phyloP scores from a whole-genome alignment of 1,284 basidiomycete genomes.

The Somion occarium region DNA sequence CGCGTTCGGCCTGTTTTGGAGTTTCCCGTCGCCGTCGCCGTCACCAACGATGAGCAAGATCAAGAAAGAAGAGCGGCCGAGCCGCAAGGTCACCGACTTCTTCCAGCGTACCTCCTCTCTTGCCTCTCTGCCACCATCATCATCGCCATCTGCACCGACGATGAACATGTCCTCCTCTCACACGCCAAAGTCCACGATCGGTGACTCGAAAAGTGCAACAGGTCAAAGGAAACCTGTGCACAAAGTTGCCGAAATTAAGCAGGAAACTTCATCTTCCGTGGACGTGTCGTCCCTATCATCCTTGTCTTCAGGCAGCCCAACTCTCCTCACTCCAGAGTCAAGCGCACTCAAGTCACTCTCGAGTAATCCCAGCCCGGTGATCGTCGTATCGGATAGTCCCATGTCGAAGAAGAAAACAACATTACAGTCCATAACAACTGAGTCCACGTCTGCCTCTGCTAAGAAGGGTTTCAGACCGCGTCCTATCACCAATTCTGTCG shows the following conservation, averaged over 20 bases:
- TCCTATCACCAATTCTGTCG: slow-evolving; percentile 3
- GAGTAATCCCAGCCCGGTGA: background rate
- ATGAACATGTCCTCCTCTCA: slow-evolving; percentile 3
- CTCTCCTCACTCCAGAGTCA: background rate
- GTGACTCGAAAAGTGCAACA: background rate
- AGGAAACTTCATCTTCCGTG: background rate
- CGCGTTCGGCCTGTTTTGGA: background rate
- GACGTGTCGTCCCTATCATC: too few relatives aligned
- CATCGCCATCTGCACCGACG: slow-evolving; percentile 7
- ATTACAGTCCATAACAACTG: background rate
- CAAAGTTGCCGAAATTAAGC: too few relatives aligned
- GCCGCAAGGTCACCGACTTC: slow-evolving; percentile 14
- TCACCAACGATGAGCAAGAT: slow-evolving; percentile 14
- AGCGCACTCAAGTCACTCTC: background rate
- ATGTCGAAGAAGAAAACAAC: background rate
- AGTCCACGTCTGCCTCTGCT: background rate
- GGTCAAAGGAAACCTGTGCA: too few relatives aligned
- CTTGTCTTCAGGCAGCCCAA: background rate
- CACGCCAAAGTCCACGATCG: background rate
- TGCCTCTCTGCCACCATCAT: slow-evolving; percentile 10
- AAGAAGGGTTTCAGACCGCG: slow-evolving; percentile 5
- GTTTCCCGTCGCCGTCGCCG: slow-evolving; percentile 1
- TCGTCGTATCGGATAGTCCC: background rate
- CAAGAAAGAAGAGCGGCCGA: slow-evolving; percentile 9
- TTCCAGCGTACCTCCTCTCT: slow-evolving; percentile 10